A percentile compares a stretch with the other conserved stretches of the same genome.
phyloP scores from a whole-genome alignment of 192 early-diverging fungal genomes.

The Entrophospora sp. region DNA sequence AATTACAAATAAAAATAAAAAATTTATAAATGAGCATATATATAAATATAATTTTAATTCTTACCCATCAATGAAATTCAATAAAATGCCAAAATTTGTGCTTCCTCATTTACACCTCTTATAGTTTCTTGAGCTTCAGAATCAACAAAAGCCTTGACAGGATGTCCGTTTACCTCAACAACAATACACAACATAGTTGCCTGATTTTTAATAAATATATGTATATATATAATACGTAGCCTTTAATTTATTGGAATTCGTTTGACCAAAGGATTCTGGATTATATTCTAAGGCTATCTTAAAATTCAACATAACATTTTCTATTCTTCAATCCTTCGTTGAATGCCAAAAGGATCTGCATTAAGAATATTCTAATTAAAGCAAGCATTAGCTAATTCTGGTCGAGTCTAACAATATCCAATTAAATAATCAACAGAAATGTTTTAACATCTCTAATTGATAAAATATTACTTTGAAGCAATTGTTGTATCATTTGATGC shows the following conservation, averaged over 20 bases:
- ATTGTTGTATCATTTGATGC: slow-evolving; percentile 47
- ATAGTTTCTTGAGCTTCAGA: slow-evolving; percentile 95
- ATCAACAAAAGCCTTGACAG: slow-evolving; percentile 90
- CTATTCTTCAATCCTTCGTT: slow-evolving; percentile 79
- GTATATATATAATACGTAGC: too few relatives aligned
- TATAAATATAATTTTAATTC: too few relatives aligned
- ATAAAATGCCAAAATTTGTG: too few relatives aligned
- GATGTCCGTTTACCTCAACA: slow-evolving; percentile 80
- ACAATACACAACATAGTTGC: slow-evolving; percentile 90
- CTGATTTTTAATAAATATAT: slow-evolving; percentile 15
- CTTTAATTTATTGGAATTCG: too few relatives aligned
- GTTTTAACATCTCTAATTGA: too few relatives aligned
- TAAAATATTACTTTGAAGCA: too few relatives aligned
- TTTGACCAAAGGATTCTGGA: slow-evolving; percentile 88
- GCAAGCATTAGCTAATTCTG: slow-evolving; percentile 42
- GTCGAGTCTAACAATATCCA: neutral
- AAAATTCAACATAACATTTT: slow-evolving; percentile 76
- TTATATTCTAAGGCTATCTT: slow-evolving; percentile 86
- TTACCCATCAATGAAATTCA: too few relatives aligned
- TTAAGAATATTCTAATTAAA: slow-evolving; percentile 45
- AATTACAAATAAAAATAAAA: too few relatives aligned
- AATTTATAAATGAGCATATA: too few relatives aligned
- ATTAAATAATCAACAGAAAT: neutral
- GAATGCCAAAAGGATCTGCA: slow-evolving; percentile 84
- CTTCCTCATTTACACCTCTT: slow-evolving; percentile 38